A percentile compares a stretch with the other conserved stretches of the same genome.
Conservation (phyloP, 2,329 filamentous ascomycete genomes). For the Beauveria medogensis region DNA sequence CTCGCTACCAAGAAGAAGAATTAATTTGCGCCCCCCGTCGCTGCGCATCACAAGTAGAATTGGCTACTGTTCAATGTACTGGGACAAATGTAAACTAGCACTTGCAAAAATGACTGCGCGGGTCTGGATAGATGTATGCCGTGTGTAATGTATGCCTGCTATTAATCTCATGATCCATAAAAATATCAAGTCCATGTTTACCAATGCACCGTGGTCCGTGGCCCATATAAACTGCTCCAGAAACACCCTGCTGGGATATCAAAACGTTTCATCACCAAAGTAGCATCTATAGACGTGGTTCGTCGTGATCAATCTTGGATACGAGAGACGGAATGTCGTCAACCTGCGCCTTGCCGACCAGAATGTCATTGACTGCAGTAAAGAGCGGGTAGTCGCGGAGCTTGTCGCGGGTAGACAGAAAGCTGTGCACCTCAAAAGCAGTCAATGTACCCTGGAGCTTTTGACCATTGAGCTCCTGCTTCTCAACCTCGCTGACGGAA, state of each 20-base stretch:
- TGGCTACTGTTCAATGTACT: neutral
- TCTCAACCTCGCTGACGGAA: conserved; percentile 79
- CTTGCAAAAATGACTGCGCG: neutral
- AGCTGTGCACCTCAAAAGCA: conserved; percentile 82
- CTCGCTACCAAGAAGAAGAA: conserved; percentile 4
- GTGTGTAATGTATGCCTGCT: conserved; percentile 5
- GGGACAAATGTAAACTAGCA: neutral
- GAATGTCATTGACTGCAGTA: conserved; percentile 75
- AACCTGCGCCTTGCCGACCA: conserved; percentile 67
- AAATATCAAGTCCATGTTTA: neutral
- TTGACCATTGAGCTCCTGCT: conserved; percentile 86
- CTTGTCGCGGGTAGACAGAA: conserved; percentile 68
- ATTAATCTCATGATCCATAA: neutral
- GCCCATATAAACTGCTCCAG: neutral
- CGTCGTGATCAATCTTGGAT: conserved; percentile 20
- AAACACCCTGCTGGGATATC: neutral
- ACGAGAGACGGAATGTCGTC: conserved; percentile 73
- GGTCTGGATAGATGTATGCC: neutral
- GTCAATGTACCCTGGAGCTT: conserved; percentile 93
- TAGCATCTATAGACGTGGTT: conserved; percentile 4
- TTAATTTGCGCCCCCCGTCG: neutral
- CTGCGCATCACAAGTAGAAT: neutral
- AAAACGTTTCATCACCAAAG: conserved; percentile 1
- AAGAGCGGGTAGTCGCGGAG: conserved; percentile 87
- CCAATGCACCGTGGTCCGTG: neutral